phyloP scores from a whole-genome alignment of 2,329 filamentous ascomycete genomes.

The Ceratocystis albifundus region DNA sequence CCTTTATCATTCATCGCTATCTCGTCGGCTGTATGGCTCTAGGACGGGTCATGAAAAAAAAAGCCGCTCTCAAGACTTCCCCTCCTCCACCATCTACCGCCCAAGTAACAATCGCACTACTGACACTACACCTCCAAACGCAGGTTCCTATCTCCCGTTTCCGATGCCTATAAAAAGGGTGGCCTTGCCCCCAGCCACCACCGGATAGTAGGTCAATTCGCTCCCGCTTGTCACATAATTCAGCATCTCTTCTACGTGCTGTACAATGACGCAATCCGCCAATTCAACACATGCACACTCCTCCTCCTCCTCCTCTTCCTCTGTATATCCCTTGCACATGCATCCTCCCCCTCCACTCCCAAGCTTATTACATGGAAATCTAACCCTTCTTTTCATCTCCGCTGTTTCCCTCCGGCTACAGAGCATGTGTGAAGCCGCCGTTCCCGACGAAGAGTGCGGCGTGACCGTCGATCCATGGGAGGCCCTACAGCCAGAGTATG shows the following conservation, averaged over 20 bases:
- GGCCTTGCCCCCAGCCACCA: conserved; percentile 32
- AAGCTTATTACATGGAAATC: background rate
- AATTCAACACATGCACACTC: background rate
- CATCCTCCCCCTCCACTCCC: background rate
- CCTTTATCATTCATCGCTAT: too few species aligned
- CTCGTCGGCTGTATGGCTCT: too few species aligned
- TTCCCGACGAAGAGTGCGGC: conserved; percentile 59
- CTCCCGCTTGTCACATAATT: background rate
- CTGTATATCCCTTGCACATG: conserved; percentile 10
- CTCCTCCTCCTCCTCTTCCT: too few species aligned
- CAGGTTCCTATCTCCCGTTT: conserved; percentile 31
- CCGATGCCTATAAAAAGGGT: conserved; percentile 32
- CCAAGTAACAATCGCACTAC: background rate
- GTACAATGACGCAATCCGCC: conserved; percentile 16
- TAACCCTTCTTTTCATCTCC: background rate
- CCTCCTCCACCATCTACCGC: too few species aligned
- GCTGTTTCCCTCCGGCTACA: background rate
- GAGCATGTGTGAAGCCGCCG: conserved; percentile 74
- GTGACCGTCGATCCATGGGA: conserved; percentile 86
- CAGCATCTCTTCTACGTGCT: background rate
- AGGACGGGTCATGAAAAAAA: too few species aligned
- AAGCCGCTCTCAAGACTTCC: background rate
- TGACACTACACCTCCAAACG: conserved; percentile 26
- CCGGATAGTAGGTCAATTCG: conserved; percentile 27
- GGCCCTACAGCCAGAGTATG: conserved; percentile 67